Conservation (phyloP, 495 filamentous ascomycete genomes). For the Penicillium bialowiezense region DNA sequence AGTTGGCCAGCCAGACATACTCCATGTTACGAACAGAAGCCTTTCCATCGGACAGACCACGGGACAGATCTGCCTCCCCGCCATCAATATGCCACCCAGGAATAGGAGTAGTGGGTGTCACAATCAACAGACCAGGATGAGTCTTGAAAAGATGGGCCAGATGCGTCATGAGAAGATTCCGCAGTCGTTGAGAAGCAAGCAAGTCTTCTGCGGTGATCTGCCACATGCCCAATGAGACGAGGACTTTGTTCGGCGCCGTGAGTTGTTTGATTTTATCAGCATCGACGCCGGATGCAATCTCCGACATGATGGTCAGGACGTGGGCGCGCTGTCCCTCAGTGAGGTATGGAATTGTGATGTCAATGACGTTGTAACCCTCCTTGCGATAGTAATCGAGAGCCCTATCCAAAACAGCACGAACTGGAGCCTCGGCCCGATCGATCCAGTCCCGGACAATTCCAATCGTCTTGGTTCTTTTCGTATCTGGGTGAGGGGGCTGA, state of each 20-base stretch:
- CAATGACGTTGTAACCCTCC: slow-evolving; percentile 63
- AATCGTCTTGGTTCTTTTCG: slow-evolving; percentile 48
- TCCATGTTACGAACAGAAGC: slow-evolving; percentile 74
- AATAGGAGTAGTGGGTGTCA: slow-evolving; percentile 76
- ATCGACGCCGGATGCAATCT: slow-evolving; percentile 50
- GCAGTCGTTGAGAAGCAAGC: slow-evolving; percentile 69
- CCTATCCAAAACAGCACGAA: slow-evolving; percentile 56
- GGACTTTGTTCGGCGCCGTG: slow-evolving; percentile 70
- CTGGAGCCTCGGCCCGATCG: slow-evolving; percentile 59
- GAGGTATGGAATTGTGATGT: slow-evolving; percentile 76
- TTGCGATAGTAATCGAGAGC: slow-evolving; percentile 61
- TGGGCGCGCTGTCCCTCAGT: slow-evolving; percentile 74
- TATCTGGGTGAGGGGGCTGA: slow-evolving; percentile 12
- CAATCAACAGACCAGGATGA: slow-evolving; percentile 73
- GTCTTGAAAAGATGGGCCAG: slow-evolving; percentile 66
- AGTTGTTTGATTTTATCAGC: slow-evolving; percentile 46
- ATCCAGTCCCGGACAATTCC: slow-evolving; percentile 80
- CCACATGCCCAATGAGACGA: slow-evolving; percentile 57
- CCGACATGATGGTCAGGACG: slow-evolving; percentile 74
- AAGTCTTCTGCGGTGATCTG: slow-evolving; percentile 69
- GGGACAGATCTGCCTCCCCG: slow-evolving; percentile 50
- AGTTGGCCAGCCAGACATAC: slow-evolving; percentile 87
- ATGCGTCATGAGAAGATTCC: slow-evolving; percentile 79
- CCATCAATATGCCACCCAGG: slow-evolving; percentile 66
- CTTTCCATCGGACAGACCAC: slow-evolving; percentile 74